Conservation (phyloP, 2,329 filamentous ascomycete species). For the Trichophyton rubrum region DNA sequence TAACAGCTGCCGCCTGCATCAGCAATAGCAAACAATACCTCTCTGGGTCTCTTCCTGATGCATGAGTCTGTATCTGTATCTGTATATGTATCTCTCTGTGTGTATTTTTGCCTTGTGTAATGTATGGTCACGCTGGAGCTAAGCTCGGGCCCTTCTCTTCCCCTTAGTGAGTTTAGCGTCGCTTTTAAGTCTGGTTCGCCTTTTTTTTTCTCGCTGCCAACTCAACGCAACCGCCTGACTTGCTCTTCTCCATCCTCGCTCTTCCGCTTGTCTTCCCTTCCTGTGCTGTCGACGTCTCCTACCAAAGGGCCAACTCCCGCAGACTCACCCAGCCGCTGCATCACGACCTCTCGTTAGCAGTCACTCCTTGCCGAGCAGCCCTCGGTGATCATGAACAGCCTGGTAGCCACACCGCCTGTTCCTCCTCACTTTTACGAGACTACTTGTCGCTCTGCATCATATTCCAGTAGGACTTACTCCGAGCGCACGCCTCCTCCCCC, state of each 20-base stretch:
- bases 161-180: no score
- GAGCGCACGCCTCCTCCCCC: background rate
- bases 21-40: no score
- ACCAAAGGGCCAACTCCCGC: background rate
- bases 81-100: background rate
- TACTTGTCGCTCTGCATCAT: conserved; percentile 47
- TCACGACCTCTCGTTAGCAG: background rate
- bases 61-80: no score
- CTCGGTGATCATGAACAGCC: conserved; percentile 45
- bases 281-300: background rate
- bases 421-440: conserved; percentile 52
- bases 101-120: background rate
- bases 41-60: no score
- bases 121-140: background rate
- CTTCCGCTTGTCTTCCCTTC: background rate
- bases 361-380: conserved; percentile 11
- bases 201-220: background rate
- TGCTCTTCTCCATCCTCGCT: background rate
- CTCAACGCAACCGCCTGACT: conserved; percentile 2
- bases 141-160: background rate
- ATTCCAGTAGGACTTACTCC: conserved; percentile 40
- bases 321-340: background rate
- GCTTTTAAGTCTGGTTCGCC: no score
- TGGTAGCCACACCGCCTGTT: conserved; percentile 46
- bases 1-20: no score